Evolutionary conservation across 164 flowering plant genomes (phyloP), one percentile per base, ranked within the genome.

Genomic region (Platanus orientalis): DNA sequence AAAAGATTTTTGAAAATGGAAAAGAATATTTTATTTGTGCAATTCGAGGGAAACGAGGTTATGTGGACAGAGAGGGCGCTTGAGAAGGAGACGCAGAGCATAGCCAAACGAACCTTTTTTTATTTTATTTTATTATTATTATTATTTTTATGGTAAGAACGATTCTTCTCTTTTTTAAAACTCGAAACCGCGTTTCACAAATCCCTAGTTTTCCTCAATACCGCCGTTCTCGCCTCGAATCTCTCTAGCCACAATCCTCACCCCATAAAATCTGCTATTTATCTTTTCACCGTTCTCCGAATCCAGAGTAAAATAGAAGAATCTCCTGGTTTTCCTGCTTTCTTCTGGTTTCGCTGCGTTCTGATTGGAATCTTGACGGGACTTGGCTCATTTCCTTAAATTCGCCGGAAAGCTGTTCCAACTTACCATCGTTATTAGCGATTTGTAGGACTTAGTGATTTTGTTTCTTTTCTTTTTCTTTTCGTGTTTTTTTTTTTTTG

Each of bases 21-120:
- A n/a, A n/a, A n/a, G n/a, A n/a, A n/a, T n/a, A n/a, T n/a, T n/a
- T n/a, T n/a, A n/a, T n/a, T 58, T 60, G 54, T 60, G 63, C 28
- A 32, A 54, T 68, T 68, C 66, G 69, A 69, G 69, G 49, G 57
- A 25, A 57, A 64, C 69, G 62, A 68, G 63, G 72, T 61, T 70
- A 10, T 67, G 75, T 72, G 76, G 73, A 25, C 66, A 61, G 30
- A 51, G 63, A 67, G 19, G 61, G 49, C 20, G 27, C n/a, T 21
- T 0, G 49, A n/a, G n/a, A n/a, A n/a, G 47, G 32, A 28, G 69
- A 60, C 40, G 50, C 44, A 27, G 51, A 64, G 60, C 50, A 20
- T 27, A 51, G 17, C 29, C 7, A 7, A 29, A n/a, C n/a, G n/a
- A n/a, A n/a, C n/a, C n/a, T n/a, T n/a, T n/a, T n/a, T n/a, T n/a